These are phyloP conservation scores for Osmozyma mogii DNA, from an alignment of 805 yeast genomes.

Conservation along the genomic window DNA sequence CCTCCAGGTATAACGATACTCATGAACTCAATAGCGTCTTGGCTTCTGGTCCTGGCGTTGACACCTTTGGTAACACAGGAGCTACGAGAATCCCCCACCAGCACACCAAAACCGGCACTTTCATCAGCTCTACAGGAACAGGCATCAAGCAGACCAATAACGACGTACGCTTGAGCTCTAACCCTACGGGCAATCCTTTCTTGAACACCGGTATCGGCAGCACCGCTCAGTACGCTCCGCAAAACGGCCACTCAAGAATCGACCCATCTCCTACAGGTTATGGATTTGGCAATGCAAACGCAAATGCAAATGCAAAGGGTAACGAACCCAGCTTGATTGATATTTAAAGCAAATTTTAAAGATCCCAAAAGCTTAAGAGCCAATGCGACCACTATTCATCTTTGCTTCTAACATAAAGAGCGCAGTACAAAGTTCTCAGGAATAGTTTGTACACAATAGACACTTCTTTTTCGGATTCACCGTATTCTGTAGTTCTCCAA, in stretches of 20 bases:
- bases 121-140: slow-evolving; percentile 83
- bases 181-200: slow-evolving; percentile 51
- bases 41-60: slow-evolving; percentile 85
- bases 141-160: slow-evolving; percentile 46
- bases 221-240: slow-evolving; percentile 15
- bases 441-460: no score
- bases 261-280: slow-evolving; percentile 86
- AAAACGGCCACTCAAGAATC: slow-evolving; percentile 35
- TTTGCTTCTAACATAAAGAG: no score
- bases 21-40: slow-evolving; percentile 70
- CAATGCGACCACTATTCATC: no score
- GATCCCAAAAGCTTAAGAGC: no score
- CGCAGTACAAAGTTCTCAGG: no score
- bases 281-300: slow-evolving; percentile 81
- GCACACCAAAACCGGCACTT: slow-evolving; percentile 73
- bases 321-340: slow-evolving; percentile 42
- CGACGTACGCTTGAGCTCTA: slow-evolving; percentile 24
- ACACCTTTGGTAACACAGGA: slow-evolving; percentile 88
- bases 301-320: no score
- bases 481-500: no score
- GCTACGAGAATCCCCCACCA: slow-evolving; percentile 84
- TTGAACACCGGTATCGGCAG: slow-evolving; percentile 50
- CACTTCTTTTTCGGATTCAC: no score
- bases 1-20: slow-evolving; percentile 33
- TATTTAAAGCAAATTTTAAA: slow-evolving; percentile 27